Conservation (phyloP, 2,329 filamentous ascomycete genomes). For the Diaporthe vexans region DNA sequence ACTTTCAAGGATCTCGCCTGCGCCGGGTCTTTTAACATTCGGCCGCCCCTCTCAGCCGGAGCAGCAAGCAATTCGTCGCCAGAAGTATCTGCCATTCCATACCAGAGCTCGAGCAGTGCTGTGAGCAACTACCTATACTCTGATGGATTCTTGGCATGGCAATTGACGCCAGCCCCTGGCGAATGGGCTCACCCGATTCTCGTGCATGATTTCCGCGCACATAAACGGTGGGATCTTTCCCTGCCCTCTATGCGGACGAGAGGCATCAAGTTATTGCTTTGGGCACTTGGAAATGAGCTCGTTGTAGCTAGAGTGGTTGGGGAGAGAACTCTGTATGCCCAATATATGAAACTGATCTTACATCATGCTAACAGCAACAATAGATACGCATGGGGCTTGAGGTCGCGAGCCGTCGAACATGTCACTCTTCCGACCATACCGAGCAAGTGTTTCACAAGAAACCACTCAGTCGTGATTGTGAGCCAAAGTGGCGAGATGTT, state of each 20-base stretch:
- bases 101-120: neutral
- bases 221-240: neutral
- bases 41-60: neutral
- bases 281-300: conserved; percentile 16
- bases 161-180: neutral
- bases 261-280: neutral
- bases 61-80: neutral
- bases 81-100: neutral
- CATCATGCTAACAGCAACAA: neutral
- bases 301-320: conserved; percentile 2
- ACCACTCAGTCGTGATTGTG: neutral
- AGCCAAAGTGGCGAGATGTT: neutral
- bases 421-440: conserved; percentile 9
- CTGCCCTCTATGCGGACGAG: neutral
- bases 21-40: neutral
- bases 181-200: neutral
- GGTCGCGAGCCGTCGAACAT: neutral
- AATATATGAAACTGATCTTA: too few relatives aligned
- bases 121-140: conserved; percentile 3
- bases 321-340: conserved; percentile 25
- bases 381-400: conserved; percentile 17
- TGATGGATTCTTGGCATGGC: conserved; percentile 27
- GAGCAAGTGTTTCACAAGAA: neutral
- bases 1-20: conserved; percentile 9
- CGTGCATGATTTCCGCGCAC: conserved; percentile 1